Base-by-base conservation (phyloP, 2,329 filamentous ascomycete genomes). In the Shiraia bambusicola region DNA sequence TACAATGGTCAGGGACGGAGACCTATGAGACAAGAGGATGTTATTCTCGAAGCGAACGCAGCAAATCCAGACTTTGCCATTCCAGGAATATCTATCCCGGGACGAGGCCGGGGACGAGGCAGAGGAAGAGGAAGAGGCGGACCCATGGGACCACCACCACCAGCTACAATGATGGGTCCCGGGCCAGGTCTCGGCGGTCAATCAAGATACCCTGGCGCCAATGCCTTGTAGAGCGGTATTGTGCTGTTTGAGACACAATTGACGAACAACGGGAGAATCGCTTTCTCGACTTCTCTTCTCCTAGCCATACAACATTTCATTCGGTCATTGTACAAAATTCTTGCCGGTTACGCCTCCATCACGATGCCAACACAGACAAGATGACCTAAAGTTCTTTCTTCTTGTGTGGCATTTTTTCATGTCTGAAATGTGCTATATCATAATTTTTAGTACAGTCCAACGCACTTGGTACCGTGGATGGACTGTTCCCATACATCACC, bases 21-120 rank as follows among this genome's bases (percentile, higher is more conserved):
- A 56, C 60, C 64, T 47, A 56, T 66, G 62, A 54, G 81, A 56
- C 79, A 80, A 46, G 82, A 85, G 54, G 88, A 94, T 54, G 77
- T 90, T 35, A 72, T 95, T 28, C 74, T 95, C 45, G 83, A 84
- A 58, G 63, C 63, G 11, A 69, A 66, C 22, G 63, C 64, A 6
- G 82, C 76, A 31, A 95, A 95, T 60, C 90, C 91, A 0, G 90
- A 96, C 66, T 96, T 96, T 70, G 79, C 86, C 51, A 67, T 96
- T 19, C 84, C 83, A 5, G 72, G 72, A 5, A 60, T 22, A 8
- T 8, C 25, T 10, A 35, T 24, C n/a, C 30, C 69, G 28, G 64
- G 66, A 6, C 46, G 69, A 27, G 63, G 66, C 2, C 44, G 67
- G 28, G 53, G 66, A 31, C 55, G 65, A 7, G 57, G 63, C 34